A percentile compares a stretch with the other conserved stretches of the same genome.
These are phyloP conservation scores for Solanum sitiens DNA, from an alignment of 257 asterid genomes.

Conservation along the genomic window DNA sequence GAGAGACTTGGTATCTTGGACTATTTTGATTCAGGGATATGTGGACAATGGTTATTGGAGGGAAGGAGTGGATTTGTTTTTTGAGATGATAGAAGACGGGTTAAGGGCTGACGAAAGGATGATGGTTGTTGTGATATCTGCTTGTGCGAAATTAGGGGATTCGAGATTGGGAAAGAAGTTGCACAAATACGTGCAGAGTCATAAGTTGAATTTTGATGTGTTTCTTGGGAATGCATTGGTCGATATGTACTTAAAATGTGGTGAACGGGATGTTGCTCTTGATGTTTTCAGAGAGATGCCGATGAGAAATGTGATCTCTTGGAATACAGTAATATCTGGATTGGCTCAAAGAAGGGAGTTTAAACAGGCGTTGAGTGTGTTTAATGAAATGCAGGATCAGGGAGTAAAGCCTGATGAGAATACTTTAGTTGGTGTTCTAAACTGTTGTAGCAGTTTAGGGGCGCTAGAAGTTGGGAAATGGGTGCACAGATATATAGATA, in stretches of 20 bases:
- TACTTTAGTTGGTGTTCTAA: conserved; percentile 30
- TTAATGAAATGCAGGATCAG: conserved; percentile 16
- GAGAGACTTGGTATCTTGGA: conserved; percentile 33
- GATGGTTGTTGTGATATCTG: conserved; percentile 34
- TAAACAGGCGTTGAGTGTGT: conserved; percentile 16
- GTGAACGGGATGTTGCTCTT: conserved; percentile 11
- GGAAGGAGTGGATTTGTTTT: conserved; percentile 22
- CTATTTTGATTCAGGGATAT: conserved; percentile 31
- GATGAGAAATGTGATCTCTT: conserved; percentile 26
- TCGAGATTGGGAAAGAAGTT: conserved; percentile 26
- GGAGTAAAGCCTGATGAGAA: conserved; percentile 20
- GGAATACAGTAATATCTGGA: conserved; percentile 37
- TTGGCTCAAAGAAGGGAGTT: conserved; percentile 18
- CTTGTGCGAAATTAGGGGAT: conserved; percentile 28
- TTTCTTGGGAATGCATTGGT: conserved; percentile 30
- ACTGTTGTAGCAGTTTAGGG: conserved; percentile 34
- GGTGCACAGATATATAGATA: conserved; percentile 27
- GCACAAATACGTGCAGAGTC: conserved; percentile 17
- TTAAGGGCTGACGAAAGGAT: conserved; percentile 23
- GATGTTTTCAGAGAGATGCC: conserved; percentile 24
- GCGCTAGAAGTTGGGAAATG: conserved; percentile 28
- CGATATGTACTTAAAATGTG: conserved; percentile 43
- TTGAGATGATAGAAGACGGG: conserved; percentile 17
- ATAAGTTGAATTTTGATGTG: conserved; percentile 17
- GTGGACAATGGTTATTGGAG: conserved; percentile 19